Evolutionary conservation across 2,329 filamentous ascomycete species (phyloP), one percentile per base, ranked within the genome.

Genomic region (Exophiala sp.): DNA sequence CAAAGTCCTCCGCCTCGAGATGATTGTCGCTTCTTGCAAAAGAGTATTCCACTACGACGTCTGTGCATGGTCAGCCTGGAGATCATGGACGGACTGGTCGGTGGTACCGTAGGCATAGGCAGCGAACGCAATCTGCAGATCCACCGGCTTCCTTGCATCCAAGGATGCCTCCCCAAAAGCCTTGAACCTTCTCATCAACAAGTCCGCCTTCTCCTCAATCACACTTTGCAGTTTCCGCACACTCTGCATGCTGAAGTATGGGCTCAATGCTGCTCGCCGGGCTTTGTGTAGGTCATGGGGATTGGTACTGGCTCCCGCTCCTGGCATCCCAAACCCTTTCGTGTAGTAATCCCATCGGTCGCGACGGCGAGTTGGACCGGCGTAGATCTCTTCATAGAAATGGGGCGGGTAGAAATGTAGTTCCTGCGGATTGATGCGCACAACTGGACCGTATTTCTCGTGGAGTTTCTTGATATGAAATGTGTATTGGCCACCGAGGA

Each of bases 381-480:
- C 39, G 40, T 68, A 68, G n/a, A 68, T 61, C 22, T 63, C 60
- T 11, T 57, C 54, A 32, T 57, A 59, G 46, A 57, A 62, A 1
- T 57, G 39, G 5, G 58, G 57, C 24, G 60, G 57, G 39, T 58
- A 56, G 18, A 62, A 52, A 45, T 62, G 60, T 16, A 63, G 51
- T 24, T 63, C 60, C 23, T 53, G 39, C 8, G 60, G 60, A 46
- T 59, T 63, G 41, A 63, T 58, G 16, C 60, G 54, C 24, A 63
- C 46, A 14, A 63, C 59, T 1, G 60, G 60, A 68, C 67, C 66
- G 32, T 68, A 70, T 49, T 58, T 41, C 13, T 62, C 21, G 48
- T 70, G 67, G 60, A 71, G 59, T 38, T 65, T 49, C 8, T 69
- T 60, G 40, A 66, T 58, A 56, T 58, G 64, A 7, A 66, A 57